phyloP scores from a whole-genome alignment of 495 filamentous ascomycete species.

The Lepidopterella palustris region DNA sequence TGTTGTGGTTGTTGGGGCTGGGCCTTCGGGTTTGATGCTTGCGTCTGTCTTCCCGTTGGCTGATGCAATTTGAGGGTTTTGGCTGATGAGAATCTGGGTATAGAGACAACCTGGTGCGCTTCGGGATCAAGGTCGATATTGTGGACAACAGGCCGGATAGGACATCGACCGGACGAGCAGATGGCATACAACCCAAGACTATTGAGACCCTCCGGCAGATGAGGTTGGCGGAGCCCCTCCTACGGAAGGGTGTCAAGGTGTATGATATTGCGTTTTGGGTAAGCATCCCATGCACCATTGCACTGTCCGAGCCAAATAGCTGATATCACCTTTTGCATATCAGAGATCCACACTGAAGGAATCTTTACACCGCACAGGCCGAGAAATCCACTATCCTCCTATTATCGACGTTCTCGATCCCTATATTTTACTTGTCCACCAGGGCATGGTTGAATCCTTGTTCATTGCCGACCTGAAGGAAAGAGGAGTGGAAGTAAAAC shows the following conservation, averaged over 20 bases:
- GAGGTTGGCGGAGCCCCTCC: conserved; percentile 54
- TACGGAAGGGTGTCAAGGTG: conserved; percentile 57
- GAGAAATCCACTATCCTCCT: conserved; percentile 63
- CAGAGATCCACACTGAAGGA: conserved; percentile 51
- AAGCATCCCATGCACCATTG: not conserved
- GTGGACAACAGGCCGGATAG: conserved; percentile 65
- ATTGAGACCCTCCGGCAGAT: conserved; percentile 69
- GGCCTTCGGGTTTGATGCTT: conserved; percentile 64
- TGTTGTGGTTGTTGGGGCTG: conserved; percentile 64
- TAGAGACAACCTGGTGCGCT: conserved; percentile 59
- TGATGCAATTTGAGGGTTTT: not conserved
- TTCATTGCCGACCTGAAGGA: conserved; percentile 58
- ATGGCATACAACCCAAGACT: conserved; percentile 73
- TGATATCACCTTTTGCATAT: not conserved
- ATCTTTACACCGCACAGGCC: conserved; percentile 55
- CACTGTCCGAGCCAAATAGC: not conserved
- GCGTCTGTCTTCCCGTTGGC: conserved; percentile 41
- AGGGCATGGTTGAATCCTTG: conserved; percentile 65
- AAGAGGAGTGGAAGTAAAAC: conserved; percentile 49
- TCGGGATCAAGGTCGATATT: conserved; percentile 61
- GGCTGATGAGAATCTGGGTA: not conserved
- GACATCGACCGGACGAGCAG: conserved; percentile 66
- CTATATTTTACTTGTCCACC: conserved; percentile 66
- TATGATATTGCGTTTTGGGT: conserved; percentile 69
- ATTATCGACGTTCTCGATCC: conserved; percentile 66